Conservation (phyloP, 306 rosid species). For the Inga leiocalycina region DNA sequence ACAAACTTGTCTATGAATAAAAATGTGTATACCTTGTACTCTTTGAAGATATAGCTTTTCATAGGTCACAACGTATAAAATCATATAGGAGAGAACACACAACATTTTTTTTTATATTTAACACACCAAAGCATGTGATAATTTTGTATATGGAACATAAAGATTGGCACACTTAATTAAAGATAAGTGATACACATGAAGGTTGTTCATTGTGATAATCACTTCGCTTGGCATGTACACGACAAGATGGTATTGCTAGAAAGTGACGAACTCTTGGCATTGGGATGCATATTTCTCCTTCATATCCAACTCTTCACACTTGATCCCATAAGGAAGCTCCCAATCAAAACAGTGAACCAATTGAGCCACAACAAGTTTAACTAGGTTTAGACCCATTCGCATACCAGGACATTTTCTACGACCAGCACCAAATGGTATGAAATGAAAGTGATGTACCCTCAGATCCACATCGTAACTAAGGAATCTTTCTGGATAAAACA, state of each 20-base stretch:
- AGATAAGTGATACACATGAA: no score
- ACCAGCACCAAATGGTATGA: constrained; percentile 39
- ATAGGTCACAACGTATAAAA: no score
- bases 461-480: neutral
- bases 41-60: no score
- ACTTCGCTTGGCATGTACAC: neutral
- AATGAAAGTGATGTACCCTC: constrained; percentile 12
- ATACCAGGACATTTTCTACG: constrained; percentile 32
- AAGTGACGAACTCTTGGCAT: constrained; percentile 31
- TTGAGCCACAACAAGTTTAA: constrained; percentile 17
- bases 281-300: constrained; percentile 22
- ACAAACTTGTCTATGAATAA: no score
- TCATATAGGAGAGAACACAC: no score
- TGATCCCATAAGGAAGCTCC: constrained; percentile 19
- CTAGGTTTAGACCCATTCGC: constrained; percentile 22
- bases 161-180: no score
- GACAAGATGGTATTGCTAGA: constrained; percentile 22
- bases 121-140: no score
- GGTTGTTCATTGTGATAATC: no score
- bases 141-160: no score
- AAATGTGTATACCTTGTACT: no score
- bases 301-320: constrained; percentile 7
- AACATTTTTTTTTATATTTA: no score
- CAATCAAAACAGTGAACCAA: constrained; percentile 37
- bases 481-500: constrained; percentile 35